Percentiles rank a stretch among this genome's conserved stretches.
Evolutionary conservation across 345 rosid species (phyloP).

Genomic region (Citrus trifoliata): DNA sequence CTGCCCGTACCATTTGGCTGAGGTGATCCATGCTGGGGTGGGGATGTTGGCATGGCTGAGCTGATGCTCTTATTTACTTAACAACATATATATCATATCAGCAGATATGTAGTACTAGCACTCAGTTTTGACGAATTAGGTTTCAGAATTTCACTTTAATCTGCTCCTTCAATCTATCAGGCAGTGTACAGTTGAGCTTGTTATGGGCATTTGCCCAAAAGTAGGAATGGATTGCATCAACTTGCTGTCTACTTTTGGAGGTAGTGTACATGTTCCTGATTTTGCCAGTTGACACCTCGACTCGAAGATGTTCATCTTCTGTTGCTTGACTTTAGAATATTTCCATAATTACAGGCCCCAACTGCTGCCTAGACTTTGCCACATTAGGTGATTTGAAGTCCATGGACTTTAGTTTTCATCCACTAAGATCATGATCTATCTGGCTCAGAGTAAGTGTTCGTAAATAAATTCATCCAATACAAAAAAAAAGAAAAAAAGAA

Average conservation of each 20-base stretch:
- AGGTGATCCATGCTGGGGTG: too few relatives aligned
- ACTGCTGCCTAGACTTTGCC: constrained; percentile 48
- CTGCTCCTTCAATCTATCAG: constrained; percentile 12
- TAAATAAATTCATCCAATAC: too few relatives aligned
- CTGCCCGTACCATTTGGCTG: too few relatives aligned
- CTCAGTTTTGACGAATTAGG: neutral
- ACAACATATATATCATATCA: neutral
- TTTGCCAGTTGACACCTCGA: neutral
- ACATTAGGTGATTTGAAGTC: constrained; percentile 14
- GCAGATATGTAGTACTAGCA: neutral
- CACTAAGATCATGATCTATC: constrained; percentile 50
- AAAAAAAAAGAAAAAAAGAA: too few relatives aligned
- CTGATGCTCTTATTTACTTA: too few relatives aligned
- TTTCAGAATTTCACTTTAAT: neutral
- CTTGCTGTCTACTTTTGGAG: constrained; percentile 35
- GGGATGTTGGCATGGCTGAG: too few relatives aligned
- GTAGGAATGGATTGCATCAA: constrained; percentile 38
- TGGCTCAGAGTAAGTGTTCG: constrained; percentile 41
- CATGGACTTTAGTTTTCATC: constrained; percentile 42
- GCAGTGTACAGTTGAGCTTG: constrained; percentile 16
- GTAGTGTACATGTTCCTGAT: constrained; percentile 7
- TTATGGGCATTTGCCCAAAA: constrained; percentile 27
- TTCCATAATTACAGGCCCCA: constrained; percentile 24
- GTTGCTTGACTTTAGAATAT: neutral
- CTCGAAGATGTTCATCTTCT: neutral